Evolutionary conservation across 768 basidiomycete species (phyloP).

Genomic region (Suillus placidus): DNA sequence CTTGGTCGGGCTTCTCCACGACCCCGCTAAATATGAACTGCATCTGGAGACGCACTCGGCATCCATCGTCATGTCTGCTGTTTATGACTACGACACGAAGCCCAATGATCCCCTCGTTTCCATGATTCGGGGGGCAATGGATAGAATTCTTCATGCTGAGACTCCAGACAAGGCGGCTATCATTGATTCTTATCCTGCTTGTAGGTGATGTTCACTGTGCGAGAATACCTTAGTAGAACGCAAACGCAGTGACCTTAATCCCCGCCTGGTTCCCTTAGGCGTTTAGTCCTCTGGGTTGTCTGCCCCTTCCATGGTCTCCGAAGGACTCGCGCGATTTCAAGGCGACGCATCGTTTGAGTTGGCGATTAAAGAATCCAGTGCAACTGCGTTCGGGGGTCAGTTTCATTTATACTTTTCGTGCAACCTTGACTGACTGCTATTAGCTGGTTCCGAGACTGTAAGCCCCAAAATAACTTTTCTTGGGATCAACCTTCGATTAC

Average conservation of each 20-base stretch:
- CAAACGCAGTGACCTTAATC: conserved; percentile 42
- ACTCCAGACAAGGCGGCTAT: conserved; percentile 14
- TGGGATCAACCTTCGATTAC: not conserved
- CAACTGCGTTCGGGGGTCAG: conserved; percentile 15
- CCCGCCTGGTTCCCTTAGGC: conserved; percentile 46
- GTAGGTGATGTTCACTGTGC: conserved; percentile 30
- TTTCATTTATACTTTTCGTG: not conserved
- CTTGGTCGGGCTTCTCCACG: conserved; percentile 34
- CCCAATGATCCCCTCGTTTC: conserved; percentile 40
- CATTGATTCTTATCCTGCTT: conserved; percentile 13
- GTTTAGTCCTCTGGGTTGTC: conserved; percentile 32
- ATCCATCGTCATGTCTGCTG: conserved; percentile 39
- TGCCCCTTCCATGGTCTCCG: conserved; percentile 41
- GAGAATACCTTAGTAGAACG: not conserved
- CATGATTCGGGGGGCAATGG: conserved; percentile 37
- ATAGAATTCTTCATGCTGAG: conserved; percentile 8
- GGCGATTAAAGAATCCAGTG: conserved; percentile 14
- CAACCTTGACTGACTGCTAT: not conserved
- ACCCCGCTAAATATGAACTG: conserved; percentile 27
- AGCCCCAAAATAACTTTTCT: not conserved
- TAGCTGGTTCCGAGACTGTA: conserved; percentile 14
- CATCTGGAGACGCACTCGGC: conserved; percentile 37
- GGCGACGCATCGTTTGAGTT: conserved; percentile 2
- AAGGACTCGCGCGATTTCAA: conserved; percentile 8
- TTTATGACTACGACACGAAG: conserved; percentile 39